Evolutionary conservation across 2,329 filamentous ascomycete genomes (phyloP).

Genomic region (Eurotiales sp.): DNA sequence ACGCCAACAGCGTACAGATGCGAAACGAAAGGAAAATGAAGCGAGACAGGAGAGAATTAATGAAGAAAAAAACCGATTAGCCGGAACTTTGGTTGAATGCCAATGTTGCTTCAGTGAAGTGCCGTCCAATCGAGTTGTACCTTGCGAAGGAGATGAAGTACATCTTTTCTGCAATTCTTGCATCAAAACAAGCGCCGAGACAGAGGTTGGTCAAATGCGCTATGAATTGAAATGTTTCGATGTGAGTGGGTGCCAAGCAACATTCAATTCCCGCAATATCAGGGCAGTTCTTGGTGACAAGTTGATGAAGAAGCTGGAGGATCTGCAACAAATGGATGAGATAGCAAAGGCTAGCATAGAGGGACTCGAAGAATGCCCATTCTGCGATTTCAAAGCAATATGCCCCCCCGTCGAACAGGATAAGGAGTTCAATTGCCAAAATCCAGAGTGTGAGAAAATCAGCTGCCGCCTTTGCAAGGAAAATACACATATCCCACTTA

Average conservation of each 20-base stretch:
- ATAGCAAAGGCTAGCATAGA: slow-evolving; percentile 68
- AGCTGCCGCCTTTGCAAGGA: slow-evolving; percentile 67
- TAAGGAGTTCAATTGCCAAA: slow-evolving; percentile 70
- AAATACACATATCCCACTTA: slow-evolving; percentile 67
- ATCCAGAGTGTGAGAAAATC: slow-evolving; percentile 59
- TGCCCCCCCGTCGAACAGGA: slow-evolving; percentile 64
- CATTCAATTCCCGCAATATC: slow-evolving; percentile 57
- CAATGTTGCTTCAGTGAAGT: slow-evolving; percentile 68
- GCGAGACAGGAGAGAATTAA: slow-evolving; percentile 30
- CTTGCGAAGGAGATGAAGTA: slow-evolving; percentile 56
- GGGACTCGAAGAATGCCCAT: slow-evolving; percentile 71
- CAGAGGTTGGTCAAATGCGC: slow-evolving; percentile 64
- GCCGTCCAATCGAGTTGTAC: slow-evolving; percentile 63
- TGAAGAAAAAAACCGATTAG: slow-evolving; percentile 35
- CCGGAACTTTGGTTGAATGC: slow-evolving; percentile 62
- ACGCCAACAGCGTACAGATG: background rate
- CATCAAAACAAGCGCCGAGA: slow-evolving; percentile 61
- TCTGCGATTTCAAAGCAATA: slow-evolving; percentile 76
- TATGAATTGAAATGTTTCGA: slow-evolving; percentile 70
- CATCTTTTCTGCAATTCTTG: slow-evolving; percentile 72
- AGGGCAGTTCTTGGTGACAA: slow-evolving; percentile 56
- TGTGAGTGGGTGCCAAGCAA: slow-evolving; percentile 59
- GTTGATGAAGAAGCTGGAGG: slow-evolving; percentile 60
- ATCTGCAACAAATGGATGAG: slow-evolving; percentile 66
- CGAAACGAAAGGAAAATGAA: slow-evolving; percentile 21